These are phyloP conservation scores for Pleurotus tuoliensis DNA, from an alignment of 768 basidiomycete genomes.

Conservation along the genomic window DNA sequence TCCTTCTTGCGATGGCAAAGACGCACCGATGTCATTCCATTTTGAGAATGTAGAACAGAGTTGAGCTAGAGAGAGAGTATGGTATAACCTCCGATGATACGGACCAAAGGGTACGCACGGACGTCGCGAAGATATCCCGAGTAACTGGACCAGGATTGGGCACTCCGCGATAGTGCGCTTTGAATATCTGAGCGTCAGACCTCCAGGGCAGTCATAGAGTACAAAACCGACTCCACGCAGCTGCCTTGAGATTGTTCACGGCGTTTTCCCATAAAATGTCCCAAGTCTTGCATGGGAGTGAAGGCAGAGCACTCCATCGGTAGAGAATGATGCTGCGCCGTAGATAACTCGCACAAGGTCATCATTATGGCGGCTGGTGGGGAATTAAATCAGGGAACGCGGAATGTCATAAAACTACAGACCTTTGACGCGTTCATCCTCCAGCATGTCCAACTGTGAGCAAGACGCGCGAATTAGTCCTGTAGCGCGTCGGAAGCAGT, in stretches of 20 bases:
- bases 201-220: not conserved
- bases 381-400: not conserved
- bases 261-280: slow-evolving; percentile 13
- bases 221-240: slow-evolving; percentile 47
- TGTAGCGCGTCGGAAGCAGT: slow-evolving; percentile 61
- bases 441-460: slow-evolving; percentile 53
- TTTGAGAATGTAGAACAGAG: slow-evolving; percentile 71
- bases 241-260: slow-evolving; percentile 29
- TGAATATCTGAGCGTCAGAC: not conserved
- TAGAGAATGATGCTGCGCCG: slow-evolving; percentile 60
- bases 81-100: not conserved
- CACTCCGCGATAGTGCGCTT: slow-evolving; percentile 72
- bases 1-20: too few species aligned
- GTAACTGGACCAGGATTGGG: slow-evolving; percentile 84
- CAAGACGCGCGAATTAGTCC: slow-evolving; percentile 46
- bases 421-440: slow-evolving; percentile 63
- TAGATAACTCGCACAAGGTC: slow-evolving; percentile 78
- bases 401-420: slow-evolving; percentile 15
- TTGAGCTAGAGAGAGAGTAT: slow-evolving; percentile 46
- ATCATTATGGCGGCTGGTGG: slow-evolving; percentile 61
- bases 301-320: slow-evolving; percentile 62
- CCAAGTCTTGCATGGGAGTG: slow-evolving; percentile 16
- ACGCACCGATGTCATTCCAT: slow-evolving; percentile 65
- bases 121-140: slow-evolving; percentile 80
- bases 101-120: slow-evolving; percentile 41